A percentile compares a stretch with the other conserved stretches of the same genome.
phyloP scores from a whole-genome alignment of 2,329 filamentous ascomycete species.

The Verticillium nonalfalfae region DNA sequence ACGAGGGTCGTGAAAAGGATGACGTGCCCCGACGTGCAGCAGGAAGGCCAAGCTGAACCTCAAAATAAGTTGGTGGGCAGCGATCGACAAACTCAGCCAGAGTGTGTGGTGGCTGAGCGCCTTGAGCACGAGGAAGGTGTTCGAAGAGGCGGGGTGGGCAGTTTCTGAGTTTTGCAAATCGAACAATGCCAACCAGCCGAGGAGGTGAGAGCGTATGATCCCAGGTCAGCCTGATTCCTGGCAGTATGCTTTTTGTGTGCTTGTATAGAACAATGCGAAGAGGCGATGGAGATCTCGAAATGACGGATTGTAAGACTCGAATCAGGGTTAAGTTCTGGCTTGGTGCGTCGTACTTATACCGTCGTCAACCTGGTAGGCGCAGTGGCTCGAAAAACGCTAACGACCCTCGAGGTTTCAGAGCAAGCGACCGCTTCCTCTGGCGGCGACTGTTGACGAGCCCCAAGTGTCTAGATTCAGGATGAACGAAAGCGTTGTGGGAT shows the following conservation, averaged over 20 bases:
- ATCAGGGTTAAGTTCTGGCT: not conserved
- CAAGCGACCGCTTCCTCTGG: not conserved
- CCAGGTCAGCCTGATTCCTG: not conserved
- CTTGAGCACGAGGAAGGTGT: slow-evolving; percentile 5
- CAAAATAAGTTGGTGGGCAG: slow-evolving; percentile 4
- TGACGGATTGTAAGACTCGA: not conserved
- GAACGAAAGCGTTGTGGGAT: not conserved
- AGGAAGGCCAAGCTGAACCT: not conserved
- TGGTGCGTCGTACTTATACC: not conserved
- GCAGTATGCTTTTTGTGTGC: not conserved
- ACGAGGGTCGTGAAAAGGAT: slow-evolving; percentile 4
- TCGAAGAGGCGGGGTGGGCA: not conserved
- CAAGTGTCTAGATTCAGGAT: not conserved
- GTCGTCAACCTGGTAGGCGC: not conserved
- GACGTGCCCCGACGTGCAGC: slow-evolving; percentile 8
- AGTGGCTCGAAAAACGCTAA: not conserved
- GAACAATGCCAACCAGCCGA: not conserved
- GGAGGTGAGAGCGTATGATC: not conserved
- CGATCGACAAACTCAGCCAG: not conserved
- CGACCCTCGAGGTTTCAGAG: not conserved
- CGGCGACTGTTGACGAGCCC: not conserved
- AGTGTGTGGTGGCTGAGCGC: not conserved
- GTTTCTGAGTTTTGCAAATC: not conserved
- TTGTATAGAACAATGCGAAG: not conserved
- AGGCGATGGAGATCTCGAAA: not conserved